Percentiles rank a stretch among this genome's conserved stretches.
phyloP scores from a whole-genome alignment of 1,284 basidiomycete genomes.

The Kwoniella shivajii region DNA sequence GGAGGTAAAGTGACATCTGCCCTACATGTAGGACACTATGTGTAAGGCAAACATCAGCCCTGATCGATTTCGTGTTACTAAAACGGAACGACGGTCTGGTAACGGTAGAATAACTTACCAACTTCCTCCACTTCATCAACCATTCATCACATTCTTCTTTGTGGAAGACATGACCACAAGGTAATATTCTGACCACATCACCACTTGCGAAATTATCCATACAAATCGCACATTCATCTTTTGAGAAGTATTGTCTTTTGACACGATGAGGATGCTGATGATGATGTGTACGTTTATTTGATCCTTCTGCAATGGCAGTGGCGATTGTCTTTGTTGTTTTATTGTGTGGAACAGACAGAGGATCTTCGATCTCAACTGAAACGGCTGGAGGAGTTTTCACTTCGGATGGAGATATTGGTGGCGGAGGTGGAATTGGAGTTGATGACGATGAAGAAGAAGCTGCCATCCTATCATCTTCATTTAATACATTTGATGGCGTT shows the following conservation, averaged over 20 bases:
- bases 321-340: too few species aligned
- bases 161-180: conserved; percentile 78
- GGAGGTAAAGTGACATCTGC: conserved; percentile 75
- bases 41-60: not conserved
- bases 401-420: conserved; percentile 28
- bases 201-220: conserved; percentile 79
- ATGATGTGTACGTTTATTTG: not conserved
- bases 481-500: too few species aligned
- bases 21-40: conserved; percentile 82
- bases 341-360: not conserved
- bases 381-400: conserved; percentile 24
- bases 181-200: conserved; percentile 81
- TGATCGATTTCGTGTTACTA: not conserved
- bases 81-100: not conserved
- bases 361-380: conserved; percentile 3
- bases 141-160: conserved; percentile 81
- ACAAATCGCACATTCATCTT: conserved; percentile 83
- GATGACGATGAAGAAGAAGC: too few species aligned
- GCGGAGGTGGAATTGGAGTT: conserved; percentile 21
- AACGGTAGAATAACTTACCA: conserved; percentile 61
- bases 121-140: conserved; percentile 84
- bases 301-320: too few species aligned
- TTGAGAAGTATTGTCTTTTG: conserved; percentile 47
- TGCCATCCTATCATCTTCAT: too few species aligned
- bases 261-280: not conserved